Evolutionary conservation across 805 yeast genomes (phyloP), one percentile per base, ranked within the genome.

Genomic region (Clavispora carvajalis): DNA sequence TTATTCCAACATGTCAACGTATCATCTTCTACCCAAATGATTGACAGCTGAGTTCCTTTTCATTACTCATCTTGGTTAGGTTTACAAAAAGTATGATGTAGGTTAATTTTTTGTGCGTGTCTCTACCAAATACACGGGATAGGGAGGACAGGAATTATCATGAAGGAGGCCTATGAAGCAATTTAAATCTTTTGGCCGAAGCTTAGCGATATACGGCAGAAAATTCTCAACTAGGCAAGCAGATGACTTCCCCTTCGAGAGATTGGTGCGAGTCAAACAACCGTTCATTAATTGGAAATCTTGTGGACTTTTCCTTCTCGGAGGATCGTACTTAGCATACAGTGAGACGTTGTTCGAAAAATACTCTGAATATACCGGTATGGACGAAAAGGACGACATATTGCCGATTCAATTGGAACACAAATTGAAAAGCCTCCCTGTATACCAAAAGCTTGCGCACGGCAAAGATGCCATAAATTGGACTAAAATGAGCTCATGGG

Each of bases 401-500:
- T 49, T 59, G 13, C 63, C 68, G 1, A 46, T 65, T 25, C 61
- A 62, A 22, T 57, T 86, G 37, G 79, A 76, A 45, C 58, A 60
- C 19, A 63, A 79, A 45, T 57, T 82, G 34, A 65, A 71, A 24
- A 52, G 62, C 4, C 58, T 84, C 36, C 75, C 79, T 0, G 57
- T 81, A 2, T 80, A 80, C 35, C 63, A 75, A 45, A 59, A 72
- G 37, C 60, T 85, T 29, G 54, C 60, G 49, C 67, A 54, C 45
- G 65, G 57, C 40, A 74, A 47, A 61, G 76, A 41, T 62, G 72
- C 76, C 49, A 69, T 53, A 51, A 69, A 56, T 43, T 77, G 67
- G 74, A 74, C 59, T 48, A 69, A 49, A 54, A 60, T 62, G 44
- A 71, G 44, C 44, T 65, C 64, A 37, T 78, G 63, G 70, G 79